Evolutionary conservation across 441 rosid species (phyloP), one percentile per base, ranked within the genome.

Genomic region (Gossypium lobatum): DNA sequence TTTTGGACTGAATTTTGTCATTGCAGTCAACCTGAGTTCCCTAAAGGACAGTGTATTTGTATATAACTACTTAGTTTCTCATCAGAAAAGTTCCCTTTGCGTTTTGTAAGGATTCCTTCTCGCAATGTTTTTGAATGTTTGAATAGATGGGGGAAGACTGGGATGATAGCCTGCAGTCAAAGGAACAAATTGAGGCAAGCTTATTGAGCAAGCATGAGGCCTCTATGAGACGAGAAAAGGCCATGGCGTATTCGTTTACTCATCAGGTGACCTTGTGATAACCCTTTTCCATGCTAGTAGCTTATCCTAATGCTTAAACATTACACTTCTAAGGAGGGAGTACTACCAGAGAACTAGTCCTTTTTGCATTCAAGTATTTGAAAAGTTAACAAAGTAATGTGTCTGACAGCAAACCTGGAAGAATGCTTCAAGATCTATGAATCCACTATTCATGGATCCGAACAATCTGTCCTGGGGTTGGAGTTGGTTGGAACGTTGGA

Each of bases 401-500:
- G 23, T 54, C 25, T 54, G 59, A 18, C 85, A 90, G 95, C 79
- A 88, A 82, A 78, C 82, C 73, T 70, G 81, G 88, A 90, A 90
- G 88, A 87, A 81, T 80, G 75, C 82, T 53, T 31, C 88, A 14
- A 88, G 75, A 79, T 58, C 78, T 58, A 68, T 76, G 55, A 83
- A 78, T 52, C 80, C 83, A 2, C 80, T 87, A 86, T 90, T 90
- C 78, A 81, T 85, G 85, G 92, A 90, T 81, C 87, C 81, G n/a
- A 87, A 74, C 76, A 86, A 90, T 75, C 91, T 87, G 28, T 78
- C 86, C 6, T 90, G 95, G 95, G 92, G 95, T 70, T 90, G 95
- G 92, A 85, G 91, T 78, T 86, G 88, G 88, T 80, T 85, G 55
- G 95, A 90, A 72, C 80, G 91, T 55, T 87, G 95, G 99, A 89